Evolutionary conservation across 306 rosid genomes (phyloP).

Genomic region (Cucurbita maxima): DNA sequence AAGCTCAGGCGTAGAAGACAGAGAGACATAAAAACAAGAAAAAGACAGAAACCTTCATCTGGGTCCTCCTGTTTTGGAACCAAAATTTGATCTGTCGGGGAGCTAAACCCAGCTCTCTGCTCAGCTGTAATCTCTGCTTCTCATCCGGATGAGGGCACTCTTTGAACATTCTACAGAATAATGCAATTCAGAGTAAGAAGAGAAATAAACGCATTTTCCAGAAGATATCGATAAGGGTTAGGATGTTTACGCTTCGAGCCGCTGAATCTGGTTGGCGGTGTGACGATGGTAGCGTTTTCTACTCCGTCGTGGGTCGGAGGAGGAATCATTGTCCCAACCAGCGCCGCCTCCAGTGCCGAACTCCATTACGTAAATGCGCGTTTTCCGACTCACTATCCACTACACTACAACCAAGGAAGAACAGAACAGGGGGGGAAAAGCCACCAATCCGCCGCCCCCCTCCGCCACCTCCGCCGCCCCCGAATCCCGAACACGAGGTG

Average conservation of each 20-base stretch:
- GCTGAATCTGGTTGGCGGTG: constrained; percentile 89
- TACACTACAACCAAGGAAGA: no score
- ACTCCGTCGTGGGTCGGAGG: constrained; percentile 43
- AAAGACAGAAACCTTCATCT: constrained; percentile 56
- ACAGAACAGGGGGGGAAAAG: no score
- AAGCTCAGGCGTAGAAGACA: not conserved
- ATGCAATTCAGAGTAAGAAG: no score
- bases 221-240: not conserved
- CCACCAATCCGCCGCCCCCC: no score
- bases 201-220: not conserved
- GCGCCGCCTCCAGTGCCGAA: constrained; percentile 50
- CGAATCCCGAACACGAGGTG: not conserved
- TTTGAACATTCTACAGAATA: constrained; percentile 49
- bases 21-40: not conserved
- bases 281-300: constrained; percentile 93
- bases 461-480: no score
- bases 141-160: constrained; percentile 98
- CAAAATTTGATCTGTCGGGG: constrained; percentile 98
- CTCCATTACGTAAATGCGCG: constrained; percentile 33
- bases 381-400: not conserved
- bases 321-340: constrained; percentile 45
- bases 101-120: constrained; percentile 84
- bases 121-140: constrained; percentile 69
- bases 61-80: constrained; percentile 96
- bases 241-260: constrained; percentile 60